Evolutionary conservation across 75 land plant genomes (phyloP).

Genomic region (Pseudotsuga menziesii): DNA sequence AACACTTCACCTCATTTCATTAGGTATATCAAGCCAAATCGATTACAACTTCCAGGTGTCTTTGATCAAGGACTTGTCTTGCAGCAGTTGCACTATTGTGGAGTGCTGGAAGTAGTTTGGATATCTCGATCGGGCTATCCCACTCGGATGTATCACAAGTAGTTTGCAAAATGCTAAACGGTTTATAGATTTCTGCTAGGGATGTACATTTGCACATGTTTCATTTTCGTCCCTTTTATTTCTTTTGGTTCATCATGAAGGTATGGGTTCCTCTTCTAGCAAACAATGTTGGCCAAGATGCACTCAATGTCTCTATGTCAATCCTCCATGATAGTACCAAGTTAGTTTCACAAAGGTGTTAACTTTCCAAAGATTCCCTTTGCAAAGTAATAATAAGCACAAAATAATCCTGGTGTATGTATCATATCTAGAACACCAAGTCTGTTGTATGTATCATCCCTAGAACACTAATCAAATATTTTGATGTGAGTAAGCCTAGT

Average conservation of each 20-base stretch:
- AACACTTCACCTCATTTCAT: conserved; percentile 87
- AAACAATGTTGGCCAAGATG: conserved; percentile 41
- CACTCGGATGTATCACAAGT: conserved; percentile 74
- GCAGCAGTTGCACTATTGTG: conserved; percentile 91
- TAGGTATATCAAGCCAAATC: conserved; percentile 89
- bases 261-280: conserved; percentile 73
- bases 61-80: conserved; percentile 77
- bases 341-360: conserved; percentile 92
- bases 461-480: too few relatives aligned
- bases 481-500: too few relatives aligned
- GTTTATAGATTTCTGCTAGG: neutral
- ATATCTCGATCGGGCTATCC: conserved; percentile 93
- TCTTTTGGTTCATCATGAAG: conserved; percentile 27
- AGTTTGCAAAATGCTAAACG: conserved; percentile 83
- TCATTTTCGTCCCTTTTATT: neutral
- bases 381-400: too few relatives aligned
- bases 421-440: too few relatives aligned
- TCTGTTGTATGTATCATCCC: too few relatives aligned
- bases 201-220: neutral
- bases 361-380: too few relatives aligned
- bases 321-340: conserved; percentile 91
- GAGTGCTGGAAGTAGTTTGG: conserved; percentile 91
- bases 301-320: conserved; percentile 69
- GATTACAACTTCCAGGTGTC: conserved; percentile 55
- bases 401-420: too few relatives aligned